These are phyloP conservation scores for Nicotiana undulata DNA, from an alignment of 257 asterid species.

Conservation along the genomic window DNA sequence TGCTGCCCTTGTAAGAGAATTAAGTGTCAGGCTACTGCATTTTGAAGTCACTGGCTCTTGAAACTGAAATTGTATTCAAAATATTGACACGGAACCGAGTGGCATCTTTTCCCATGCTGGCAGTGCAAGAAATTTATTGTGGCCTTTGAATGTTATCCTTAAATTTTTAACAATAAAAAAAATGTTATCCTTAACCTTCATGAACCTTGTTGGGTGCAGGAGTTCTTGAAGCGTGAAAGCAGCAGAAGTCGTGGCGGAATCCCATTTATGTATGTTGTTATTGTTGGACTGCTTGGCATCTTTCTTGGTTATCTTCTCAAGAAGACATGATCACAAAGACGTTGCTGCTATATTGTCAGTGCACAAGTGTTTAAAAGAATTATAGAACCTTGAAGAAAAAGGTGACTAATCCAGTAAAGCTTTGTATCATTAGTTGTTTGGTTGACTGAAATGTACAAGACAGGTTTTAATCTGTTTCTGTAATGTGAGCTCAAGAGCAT, in stretches of 20 bases:
- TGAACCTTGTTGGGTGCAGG: slow-evolving; percentile 34
- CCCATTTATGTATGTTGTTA: slow-evolving; percentile 56
- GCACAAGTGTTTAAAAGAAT: slow-evolving; percentile 20
- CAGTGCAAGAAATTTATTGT: not conserved
- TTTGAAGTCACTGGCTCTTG: not conserved
- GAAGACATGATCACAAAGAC: slow-evolving; percentile 32
- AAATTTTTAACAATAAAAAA: no score
- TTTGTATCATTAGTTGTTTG: slow-evolving; percentile 42
- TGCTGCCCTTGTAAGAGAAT: not conserved
- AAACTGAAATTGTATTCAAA: not conserved
- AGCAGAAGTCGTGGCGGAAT: slow-evolving; percentile 49
- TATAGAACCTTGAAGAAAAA: slow-evolving; percentile 30
- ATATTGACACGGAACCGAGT: not conserved
- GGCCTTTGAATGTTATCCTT: not conserved
- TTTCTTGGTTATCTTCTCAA: slow-evolving; percentile 75
- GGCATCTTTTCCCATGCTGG: not conserved
- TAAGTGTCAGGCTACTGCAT: not conserved
- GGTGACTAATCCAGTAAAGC: slow-evolving; percentile 27
- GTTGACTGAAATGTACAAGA: slow-evolving; percentile 38
- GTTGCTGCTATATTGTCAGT: slow-evolving; percentile 16
- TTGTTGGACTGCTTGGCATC: slow-evolving; percentile 64
- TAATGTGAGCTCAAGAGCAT: slow-evolving; percentile 35
- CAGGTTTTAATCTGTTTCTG: slow-evolving; percentile 33
- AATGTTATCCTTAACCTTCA: not conserved
- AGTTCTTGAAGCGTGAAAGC: slow-evolving; percentile 61